Evolutionary conservation across 108 stramenopile genomes (phyloP), one percentile per base, ranked within the genome.

Genomic region (Nannochloropsis salina): DNA sequence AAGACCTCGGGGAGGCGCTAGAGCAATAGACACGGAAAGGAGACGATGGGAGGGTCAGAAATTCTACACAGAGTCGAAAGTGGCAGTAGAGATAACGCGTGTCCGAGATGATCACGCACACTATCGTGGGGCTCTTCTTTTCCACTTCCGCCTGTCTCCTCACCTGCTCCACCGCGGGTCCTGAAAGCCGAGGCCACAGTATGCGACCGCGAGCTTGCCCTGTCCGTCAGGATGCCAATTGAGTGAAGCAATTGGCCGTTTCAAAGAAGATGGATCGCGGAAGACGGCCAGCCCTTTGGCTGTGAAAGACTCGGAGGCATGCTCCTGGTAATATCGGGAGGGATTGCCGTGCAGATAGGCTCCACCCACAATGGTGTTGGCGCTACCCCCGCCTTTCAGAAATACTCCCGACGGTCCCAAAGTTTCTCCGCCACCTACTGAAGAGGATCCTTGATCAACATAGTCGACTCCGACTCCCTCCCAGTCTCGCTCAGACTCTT

Each of bases 201-300:
- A 96, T 5, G 95, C 93, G 21, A 95, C 95, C 5, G 95, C 95
- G 42, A 96, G 90, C 86, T 93, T 94, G 42, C 92, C 89, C 45
- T 92, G 92, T 8, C 94, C 94, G 44, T 96, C 95, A 9, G 95
- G 95, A 84, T 96, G 94, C 95, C 95, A 96, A 84, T 96, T 92
- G 82, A 96, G 94, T 79, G 90, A 92, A 8, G 94, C 94, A 5
- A 93, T 95, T 80, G 95, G 91, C 12, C 95, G 91, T 20, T 93
- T 94, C 81, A 81, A 2, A 20, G 81, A 31, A 2, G 81, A 41
- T 8, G 83, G 83, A 86, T 95, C 94, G 21, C 94, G 93, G 90
- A 96, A 96, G 10, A 96, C 95, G 4, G 95, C 95, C 81, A 96
- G 88, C 10, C 95, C 95, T 89, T 94, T 95, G 44, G 95, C 95